These are phyloP conservation scores for Meyerozyma guilliermondii DNA, from an alignment of 1,139 yeast species.

Conservation along the genomic window DNA sequence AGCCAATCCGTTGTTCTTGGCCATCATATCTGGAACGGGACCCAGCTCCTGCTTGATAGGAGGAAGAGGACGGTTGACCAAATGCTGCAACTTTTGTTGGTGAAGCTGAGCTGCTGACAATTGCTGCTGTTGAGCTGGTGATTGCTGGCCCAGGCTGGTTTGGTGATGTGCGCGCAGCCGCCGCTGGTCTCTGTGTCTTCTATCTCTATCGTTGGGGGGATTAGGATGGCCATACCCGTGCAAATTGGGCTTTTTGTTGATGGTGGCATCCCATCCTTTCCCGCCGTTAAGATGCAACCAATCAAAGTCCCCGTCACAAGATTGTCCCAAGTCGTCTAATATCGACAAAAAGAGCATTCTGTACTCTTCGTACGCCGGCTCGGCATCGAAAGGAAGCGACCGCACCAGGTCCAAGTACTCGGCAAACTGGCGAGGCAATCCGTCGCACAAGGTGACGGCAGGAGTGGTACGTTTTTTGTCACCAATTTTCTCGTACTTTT, in stretches of 20 bases:
- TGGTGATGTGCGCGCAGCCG: constrained; percentile 1
- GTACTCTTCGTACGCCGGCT: constrained; percentile 88
- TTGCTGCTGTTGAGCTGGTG: constrained; percentile 21
- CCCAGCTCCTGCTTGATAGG: constrained; percentile 42
- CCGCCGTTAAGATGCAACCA: constrained; percentile 94
- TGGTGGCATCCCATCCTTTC: constrained; percentile 82
- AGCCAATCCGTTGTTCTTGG: constrained; percentile 8
- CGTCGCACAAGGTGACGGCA: constrained; percentile 71
- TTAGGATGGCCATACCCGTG: constrained; percentile 81
- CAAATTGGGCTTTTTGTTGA: constrained; percentile 81
- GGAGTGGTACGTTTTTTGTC: constrained; percentile 87
- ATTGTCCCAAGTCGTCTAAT: constrained; percentile 63
- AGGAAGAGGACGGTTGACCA: constrained; percentile 48
- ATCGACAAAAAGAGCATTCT: constrained; percentile 72
- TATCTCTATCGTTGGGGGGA: constrained; percentile 50
- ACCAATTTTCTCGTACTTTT: constrained; percentile 91
- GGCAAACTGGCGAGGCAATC: constrained; percentile 82
- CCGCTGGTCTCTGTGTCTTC: constrained; percentile 27
- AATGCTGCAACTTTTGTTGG: constrained; percentile 47
- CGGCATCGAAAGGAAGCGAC: constrained; percentile 81
- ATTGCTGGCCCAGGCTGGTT: not conserved
- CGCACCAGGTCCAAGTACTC: constrained; percentile 83
- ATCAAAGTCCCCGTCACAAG: constrained; percentile 84
- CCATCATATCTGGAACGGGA: constrained; percentile 14
- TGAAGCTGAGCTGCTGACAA: constrained; percentile 41